phyloP scores from a whole-genome alignment of 768 basidiomycete species.

The Pulveroboletus frians region DNA sequence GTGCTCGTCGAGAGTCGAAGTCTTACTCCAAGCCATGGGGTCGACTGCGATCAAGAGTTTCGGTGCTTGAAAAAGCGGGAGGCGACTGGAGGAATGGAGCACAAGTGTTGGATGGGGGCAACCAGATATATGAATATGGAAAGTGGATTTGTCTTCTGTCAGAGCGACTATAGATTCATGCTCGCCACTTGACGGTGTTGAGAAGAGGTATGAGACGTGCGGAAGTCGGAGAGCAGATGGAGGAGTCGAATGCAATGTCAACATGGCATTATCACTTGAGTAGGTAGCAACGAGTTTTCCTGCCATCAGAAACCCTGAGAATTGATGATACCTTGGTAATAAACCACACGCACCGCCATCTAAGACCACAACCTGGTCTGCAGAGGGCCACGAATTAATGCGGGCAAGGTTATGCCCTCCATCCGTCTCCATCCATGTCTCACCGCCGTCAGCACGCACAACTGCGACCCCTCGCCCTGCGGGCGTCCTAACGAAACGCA shows the following conservation, averaged over 20 bases:
- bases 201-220: constrained; percentile 55
- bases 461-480: constrained; percentile 73
- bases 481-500: constrained; percentile 68
- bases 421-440: constrained; percentile 55
- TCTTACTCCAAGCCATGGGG: constrained; percentile 77
- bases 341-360: constrained; percentile 46
- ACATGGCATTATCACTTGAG: constrained; percentile 36
- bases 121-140: constrained; percentile 46
- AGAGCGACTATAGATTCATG: constrained; percentile 63
- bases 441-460: constrained; percentile 54
- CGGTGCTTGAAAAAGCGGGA: constrained; percentile 47
- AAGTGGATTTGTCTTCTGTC: constrained; percentile 53
- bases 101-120: constrained; percentile 36
- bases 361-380: constrained; percentile 68
- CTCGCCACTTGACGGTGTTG: constrained; percentile 49
- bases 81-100: constrained; percentile 43
- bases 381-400: constrained; percentile 47
- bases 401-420: constrained; percentile 45
- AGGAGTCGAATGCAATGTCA: constrained; percentile 54
- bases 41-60: constrained; percentile 72
- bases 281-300: constrained; percentile 57
- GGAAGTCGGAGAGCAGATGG: constrained; percentile 43
- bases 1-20: constrained; percentile 43
- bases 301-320: constrained; percentile 26
- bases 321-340: not conserved